Evolutionary conservation across 2,329 filamentous ascomycete genomes (phyloP).

Genomic region (Diaporthe australafricana): DNA sequence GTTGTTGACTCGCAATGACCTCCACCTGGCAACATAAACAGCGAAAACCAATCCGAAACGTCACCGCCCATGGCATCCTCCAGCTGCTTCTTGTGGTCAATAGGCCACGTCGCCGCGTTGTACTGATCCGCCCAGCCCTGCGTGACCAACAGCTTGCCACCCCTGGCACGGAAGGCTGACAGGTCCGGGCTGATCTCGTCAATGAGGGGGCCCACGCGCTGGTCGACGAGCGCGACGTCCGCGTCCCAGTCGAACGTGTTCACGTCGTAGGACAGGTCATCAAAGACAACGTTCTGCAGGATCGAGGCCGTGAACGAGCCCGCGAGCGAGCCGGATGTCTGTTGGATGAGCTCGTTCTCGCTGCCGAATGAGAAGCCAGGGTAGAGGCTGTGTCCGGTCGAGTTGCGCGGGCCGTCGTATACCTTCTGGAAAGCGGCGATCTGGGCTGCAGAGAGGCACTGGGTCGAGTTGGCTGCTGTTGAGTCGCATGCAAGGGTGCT

Average conservation of each 20-base stretch:
- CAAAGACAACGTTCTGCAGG: constrained; percentile 5
- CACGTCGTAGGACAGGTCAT: background rate
- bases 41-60: constrained; percentile 7
- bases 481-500: background rate
- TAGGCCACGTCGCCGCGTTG: constrained; percentile 19
- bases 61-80: constrained; percentile 8
- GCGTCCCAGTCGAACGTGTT: constrained; percentile 9
- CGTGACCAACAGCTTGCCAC: constrained; percentile 25
- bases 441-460: background rate
- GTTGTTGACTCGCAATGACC: background rate
- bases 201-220: constrained; percentile 9
- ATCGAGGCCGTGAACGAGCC: constrained; percentile 20
- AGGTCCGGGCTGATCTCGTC: constrained; percentile 29
- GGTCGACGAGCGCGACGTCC: background rate
- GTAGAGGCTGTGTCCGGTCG: background rate
- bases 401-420: constrained; percentile 18
- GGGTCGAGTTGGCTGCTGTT: background rate
- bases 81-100: constrained; percentile 13
- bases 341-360: constrained; percentile 18
- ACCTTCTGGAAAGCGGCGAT: constrained; percentile 5
- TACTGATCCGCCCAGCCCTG: constrained; percentile 23
- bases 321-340: background rate
- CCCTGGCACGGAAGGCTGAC: constrained; percentile 12
- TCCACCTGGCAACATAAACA: constrained; percentile 12
- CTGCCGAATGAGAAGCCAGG: constrained; percentile 18